These are phyloP conservation scores for Aspergillus costaricaensis DNA, from an alignment of 2,329 filamentous ascomycete species.

Conservation along the genomic window DNA sequence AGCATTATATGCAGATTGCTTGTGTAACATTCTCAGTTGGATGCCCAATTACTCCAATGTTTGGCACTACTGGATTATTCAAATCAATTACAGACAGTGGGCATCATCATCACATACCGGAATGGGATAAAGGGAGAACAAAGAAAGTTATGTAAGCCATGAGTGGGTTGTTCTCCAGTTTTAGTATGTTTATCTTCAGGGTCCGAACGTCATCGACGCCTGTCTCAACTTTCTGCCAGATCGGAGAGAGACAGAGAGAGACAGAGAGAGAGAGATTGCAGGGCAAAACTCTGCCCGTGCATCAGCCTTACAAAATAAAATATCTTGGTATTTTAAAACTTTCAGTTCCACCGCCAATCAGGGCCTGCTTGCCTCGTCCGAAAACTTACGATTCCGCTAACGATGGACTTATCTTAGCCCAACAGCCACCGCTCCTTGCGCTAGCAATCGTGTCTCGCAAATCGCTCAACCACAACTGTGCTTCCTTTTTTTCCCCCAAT, in stretches of 20 bases:
- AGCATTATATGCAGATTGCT: background rate
- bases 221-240: background rate
- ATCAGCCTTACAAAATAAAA: background rate
- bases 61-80: background rate
- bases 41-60: background rate
- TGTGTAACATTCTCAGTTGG: background rate
- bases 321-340: background rate
- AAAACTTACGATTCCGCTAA: slow-evolving; percentile 3
- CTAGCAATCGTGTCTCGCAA: slow-evolving; percentile 12
- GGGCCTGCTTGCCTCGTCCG: background rate
- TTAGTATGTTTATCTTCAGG: no score
- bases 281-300: background rate
- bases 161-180: background rate
- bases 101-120: no score
- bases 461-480: slow-evolving; percentile 3
- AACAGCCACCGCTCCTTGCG: slow-evolving; percentile 29
- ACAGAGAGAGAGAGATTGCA: background rate
- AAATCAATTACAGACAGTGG: background rate
- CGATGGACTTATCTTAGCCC: slow-evolving; percentile 19
- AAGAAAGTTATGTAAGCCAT: background rate
- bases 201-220: background rate
- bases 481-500: background rate
- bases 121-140: background rate
- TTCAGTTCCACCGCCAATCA: background rate
- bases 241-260: background rate